Evolutionary conservation across 306 rosid genomes (phyloP).

Genomic region (Fragaria vesca): DNA sequence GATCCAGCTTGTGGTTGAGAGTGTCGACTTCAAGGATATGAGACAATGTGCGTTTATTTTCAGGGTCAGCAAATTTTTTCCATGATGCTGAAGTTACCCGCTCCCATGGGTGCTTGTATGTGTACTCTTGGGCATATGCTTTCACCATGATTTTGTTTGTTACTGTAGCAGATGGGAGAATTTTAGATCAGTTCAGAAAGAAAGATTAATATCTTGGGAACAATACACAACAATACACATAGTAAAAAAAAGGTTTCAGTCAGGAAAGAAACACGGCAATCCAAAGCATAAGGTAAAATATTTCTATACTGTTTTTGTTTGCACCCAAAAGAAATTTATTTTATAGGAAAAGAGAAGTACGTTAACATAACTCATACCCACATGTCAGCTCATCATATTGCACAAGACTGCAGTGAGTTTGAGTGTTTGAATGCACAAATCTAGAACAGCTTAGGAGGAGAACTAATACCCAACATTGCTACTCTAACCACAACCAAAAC

Average conservation of each 20-base stretch:
- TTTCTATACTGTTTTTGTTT: background rate
- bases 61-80: constrained; percentile 87
- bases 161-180: constrained; percentile 12
- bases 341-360: background rate
- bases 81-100: constrained; percentile 85
- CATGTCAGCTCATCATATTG: background rate
- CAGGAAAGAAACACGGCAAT: background rate
- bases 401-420: background rate
- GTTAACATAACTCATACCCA: background rate
- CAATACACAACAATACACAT: background rate
- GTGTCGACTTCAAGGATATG: constrained; percentile 88
- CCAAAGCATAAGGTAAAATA: background rate
- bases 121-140: constrained; percentile 74
- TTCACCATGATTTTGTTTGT: constrained; percentile 57
- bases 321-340: background rate
- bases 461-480: background rate
- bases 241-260: background rate
- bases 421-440: background rate
- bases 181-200: constrained; percentile 5
- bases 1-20: constrained; percentile 55
- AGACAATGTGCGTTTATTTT: constrained; percentile 65
- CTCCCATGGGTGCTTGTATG: constrained; percentile 94
- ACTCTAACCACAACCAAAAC: background rate
- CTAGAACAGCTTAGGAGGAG: background rate
- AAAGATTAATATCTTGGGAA: background rate